Conservation (phyloP, 768 basidiomycete genomes). For the Pleurotus salmoneostramineus region DNA sequence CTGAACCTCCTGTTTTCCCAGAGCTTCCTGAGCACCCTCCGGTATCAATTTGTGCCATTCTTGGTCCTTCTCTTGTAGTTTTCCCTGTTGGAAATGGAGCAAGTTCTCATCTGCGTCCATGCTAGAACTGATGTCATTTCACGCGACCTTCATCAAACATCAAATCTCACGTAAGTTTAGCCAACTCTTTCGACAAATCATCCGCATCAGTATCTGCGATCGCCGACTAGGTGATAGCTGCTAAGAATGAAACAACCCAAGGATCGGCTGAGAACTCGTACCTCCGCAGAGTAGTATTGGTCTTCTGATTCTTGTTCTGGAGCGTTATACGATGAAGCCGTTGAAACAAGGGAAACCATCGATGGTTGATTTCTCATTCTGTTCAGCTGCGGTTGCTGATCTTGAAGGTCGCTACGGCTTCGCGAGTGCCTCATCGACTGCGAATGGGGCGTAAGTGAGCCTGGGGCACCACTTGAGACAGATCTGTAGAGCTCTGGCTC, state of each 20-base stretch:
- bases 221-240: constrained; percentile 13
- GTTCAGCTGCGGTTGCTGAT: constrained; percentile 12
- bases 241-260: constrained; percentile 4
- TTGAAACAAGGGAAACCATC: constrained; percentile 25
- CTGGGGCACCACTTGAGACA: constrained; percentile 1
- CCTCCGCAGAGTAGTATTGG: constrained; percentile 29
- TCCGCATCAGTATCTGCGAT: constrained; percentile 24
- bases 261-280: constrained; percentile 13
- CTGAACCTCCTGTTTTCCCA: constrained; percentile 76
- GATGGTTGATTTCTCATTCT: constrained; percentile 28
- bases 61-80: constrained; percentile 63
- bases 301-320: constrained; percentile 26
- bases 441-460: neutral
- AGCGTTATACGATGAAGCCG: constrained; percentile 30
- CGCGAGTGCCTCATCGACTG: constrained; percentile 26
- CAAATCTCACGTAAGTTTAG: constrained; percentile 34
- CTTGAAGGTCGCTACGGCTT: constrained; percentile 33
- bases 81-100: constrained; percentile 61
- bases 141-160: constrained; percentile 8
- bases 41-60: constrained; percentile 86
- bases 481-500: constrained; percentile 1
- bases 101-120: constrained; percentile 63
- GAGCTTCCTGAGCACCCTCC: constrained; percentile 57
- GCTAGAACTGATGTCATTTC: constrained; percentile 27
- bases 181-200: constrained; percentile 27